Conservation (phyloP, 2,329 filamentous ascomycete genomes). For the Xylaria sp. region DNA sequence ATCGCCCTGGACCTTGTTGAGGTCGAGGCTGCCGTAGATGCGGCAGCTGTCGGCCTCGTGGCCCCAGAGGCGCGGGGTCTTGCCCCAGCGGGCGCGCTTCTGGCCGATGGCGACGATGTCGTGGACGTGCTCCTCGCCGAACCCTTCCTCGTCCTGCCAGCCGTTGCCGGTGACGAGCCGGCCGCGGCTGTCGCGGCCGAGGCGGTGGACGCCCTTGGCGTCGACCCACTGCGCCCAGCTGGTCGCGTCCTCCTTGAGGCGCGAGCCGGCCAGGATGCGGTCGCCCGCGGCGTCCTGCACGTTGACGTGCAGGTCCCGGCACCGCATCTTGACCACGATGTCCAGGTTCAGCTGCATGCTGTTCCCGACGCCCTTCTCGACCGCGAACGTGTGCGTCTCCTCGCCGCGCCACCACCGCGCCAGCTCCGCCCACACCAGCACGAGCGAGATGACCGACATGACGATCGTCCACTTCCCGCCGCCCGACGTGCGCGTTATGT, state of each 20-base stretch:
- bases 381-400: conserved; percentile 87
- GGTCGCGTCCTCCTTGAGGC: conserved; percentile 76
- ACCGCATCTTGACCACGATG: conserved; percentile 87
- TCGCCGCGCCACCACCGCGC: conserved; percentile 80
- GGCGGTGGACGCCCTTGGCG: conserved; percentile 64
- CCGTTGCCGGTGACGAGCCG: conserved; percentile 59
- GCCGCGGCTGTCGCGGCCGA: conserved; percentile 59
- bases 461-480: conserved; percentile 93
- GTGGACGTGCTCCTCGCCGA: conserved; percentile 81
- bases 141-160: conserved; percentile 69
- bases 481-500: conserved; percentile 79
- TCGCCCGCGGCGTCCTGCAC: conserved; percentile 96
- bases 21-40: conserved; percentile 84
- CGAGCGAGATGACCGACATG: conserved; percentile 72
- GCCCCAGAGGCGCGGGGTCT: conserved; percentile 70
- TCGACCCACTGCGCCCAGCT: conserved; percentile 82
- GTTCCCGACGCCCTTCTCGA: conserved; percentile 88
- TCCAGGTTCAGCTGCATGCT: conserved; percentile 94
- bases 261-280: conserved; percentile 78
- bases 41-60: conserved; percentile 72
- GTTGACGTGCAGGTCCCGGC: conserved; percentile 88
- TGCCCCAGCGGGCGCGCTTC: conserved; percentile 68
- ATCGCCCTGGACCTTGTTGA: conserved; percentile 97
- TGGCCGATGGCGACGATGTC: conserved; percentile 78
- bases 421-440: conserved; percentile 79